Evolutionary conservation across 192 early-diverging fungal genomes (phyloP).

Genomic region (Linnemannia schmuckeri): DNA sequence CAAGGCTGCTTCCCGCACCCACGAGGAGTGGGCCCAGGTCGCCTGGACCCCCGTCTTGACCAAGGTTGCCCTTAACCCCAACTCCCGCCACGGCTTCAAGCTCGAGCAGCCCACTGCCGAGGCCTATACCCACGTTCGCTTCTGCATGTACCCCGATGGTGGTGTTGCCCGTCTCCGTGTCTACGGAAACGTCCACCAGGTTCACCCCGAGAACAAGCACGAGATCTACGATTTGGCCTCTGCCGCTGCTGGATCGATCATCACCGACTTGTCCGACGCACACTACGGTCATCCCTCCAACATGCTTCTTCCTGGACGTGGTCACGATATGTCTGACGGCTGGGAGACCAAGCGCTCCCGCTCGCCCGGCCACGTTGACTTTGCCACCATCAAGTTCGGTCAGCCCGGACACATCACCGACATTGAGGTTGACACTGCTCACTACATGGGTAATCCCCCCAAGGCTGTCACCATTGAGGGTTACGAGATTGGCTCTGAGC

Average conservation of each 20-base stretch:
- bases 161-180: slow-evolving; percentile 86
- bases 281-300: slow-evolving; percentile 88
- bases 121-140: slow-evolving; percentile 63
- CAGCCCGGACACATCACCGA: slow-evolving; percentile 75
- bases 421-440: slow-evolving; percentile 88
- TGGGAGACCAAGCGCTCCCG: slow-evolving; percentile 94
- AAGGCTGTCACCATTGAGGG: slow-evolving; percentile 81
- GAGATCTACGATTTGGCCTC: slow-evolving; percentile 76
- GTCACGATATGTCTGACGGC: slow-evolving; percentile 89
- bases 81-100: slow-evolving; percentile 76
- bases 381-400: slow-evolving; percentile 85
- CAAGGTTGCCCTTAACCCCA: slow-evolving; percentile 80
- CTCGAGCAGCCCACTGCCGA: slow-evolving; percentile 62
- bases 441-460: slow-evolving; percentile 95
- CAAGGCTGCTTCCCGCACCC: slow-evolving; percentile 31
- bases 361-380: slow-evolving; percentile 80
- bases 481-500: slow-evolving; percentile 51
- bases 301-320: slow-evolving; percentile 84
- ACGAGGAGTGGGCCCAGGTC: slow-evolving; percentile 52
- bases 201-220: slow-evolving; percentile 61
- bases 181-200: slow-evolving; percentile 78
- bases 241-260: slow-evolving; percentile 74
- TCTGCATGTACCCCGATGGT: slow-evolving; percentile 70
- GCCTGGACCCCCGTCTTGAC: slow-evolving; percentile 70
- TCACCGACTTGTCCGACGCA: slow-evolving; percentile 78